Percentiles rank a stretch among this genome's conserved stretches.
Conservation (phyloP, 192 early-diverging fungal species). For the Coemansia sp. region DNA sequence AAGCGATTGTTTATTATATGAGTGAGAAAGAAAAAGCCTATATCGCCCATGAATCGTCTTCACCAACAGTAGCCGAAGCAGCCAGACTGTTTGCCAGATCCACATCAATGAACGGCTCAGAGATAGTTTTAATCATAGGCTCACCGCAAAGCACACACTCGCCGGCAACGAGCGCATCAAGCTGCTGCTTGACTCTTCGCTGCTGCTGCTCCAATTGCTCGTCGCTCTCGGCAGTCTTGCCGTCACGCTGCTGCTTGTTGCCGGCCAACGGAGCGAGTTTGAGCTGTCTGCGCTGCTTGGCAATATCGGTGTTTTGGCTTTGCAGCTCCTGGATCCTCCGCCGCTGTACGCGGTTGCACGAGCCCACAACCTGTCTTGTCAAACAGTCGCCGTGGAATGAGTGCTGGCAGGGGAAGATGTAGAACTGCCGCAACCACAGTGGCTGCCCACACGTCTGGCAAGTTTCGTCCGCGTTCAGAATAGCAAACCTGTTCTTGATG, state of each 20-base stretch:
- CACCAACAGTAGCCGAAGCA: slow-evolving; percentile 19
- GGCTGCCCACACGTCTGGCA: slow-evolving; percentile 80
- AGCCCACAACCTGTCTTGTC: slow-evolving; percentile 61
- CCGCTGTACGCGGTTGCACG: slow-evolving; percentile 49
- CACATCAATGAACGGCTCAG: slow-evolving; percentile 70
- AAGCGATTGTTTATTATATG: neutral
- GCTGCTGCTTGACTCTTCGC: slow-evolving; percentile 59
- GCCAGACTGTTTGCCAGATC: slow-evolving; percentile 49
- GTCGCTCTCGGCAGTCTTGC: slow-evolving; percentile 25
- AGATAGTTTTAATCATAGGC: slow-evolving; percentile 87
- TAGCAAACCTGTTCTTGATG: slow-evolving; percentile 72
- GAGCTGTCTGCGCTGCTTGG: slow-evolving; percentile 42
- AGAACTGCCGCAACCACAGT: slow-evolving; percentile 84
- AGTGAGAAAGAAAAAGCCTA: slow-evolving; percentile 22
- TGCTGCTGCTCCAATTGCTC: slow-evolving; percentile 52
- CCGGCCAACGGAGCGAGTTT: slow-evolving; percentile 31
- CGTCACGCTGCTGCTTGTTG: slow-evolving; percentile 1
- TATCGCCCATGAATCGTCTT: slow-evolving; percentile 67
- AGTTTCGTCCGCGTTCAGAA: slow-evolving; percentile 55
- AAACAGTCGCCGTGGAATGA: slow-evolving; percentile 94
- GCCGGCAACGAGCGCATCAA: slow-evolving; percentile 73
- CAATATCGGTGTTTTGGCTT: slow-evolving; percentile 34
- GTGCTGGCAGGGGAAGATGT: slow-evolving; percentile 95
- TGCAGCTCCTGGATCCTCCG: slow-evolving; percentile 54
- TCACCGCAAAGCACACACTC: slow-evolving; percentile 98